phyloP scores from a whole-genome alignment of 2,329 filamentous ascomycete species.

The Metarhizium guizhouense region DNA sequence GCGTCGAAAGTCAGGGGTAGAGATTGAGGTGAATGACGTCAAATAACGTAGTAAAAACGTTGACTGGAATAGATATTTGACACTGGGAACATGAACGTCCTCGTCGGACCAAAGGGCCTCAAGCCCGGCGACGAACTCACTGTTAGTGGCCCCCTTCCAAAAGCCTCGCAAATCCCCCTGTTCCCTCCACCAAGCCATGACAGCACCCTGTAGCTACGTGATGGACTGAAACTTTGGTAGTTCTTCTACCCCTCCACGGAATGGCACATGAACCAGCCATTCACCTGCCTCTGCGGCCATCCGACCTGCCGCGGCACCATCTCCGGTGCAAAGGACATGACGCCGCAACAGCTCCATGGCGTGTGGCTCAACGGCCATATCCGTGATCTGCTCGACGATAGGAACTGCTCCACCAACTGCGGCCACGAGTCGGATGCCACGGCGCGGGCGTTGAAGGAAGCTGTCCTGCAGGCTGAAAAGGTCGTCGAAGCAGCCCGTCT shows the following conservation, averaged over 20 bases:
- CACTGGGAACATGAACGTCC: conserved; percentile 44
- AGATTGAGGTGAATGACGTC: background rate
- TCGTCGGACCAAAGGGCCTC: conserved; percentile 49
- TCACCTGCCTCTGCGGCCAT: conserved; percentile 54
- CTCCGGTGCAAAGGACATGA: conserved; percentile 53
- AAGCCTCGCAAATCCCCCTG: no score
- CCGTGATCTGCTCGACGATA: conserved; percentile 41
- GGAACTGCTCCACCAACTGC: conserved; percentile 5
- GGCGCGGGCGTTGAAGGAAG: conserved; percentile 31
- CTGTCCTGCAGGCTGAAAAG: conserved; percentile 37
- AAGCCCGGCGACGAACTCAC: conserved; percentile 49
- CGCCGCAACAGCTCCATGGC: conserved; percentile 40
- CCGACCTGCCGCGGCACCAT: conserved; percentile 52
- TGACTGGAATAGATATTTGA: conserved; percentile 46
- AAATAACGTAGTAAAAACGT: background rate
- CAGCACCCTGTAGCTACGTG: no score
- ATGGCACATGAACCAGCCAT: conserved; percentile 66
- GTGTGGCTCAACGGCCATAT: conserved; percentile 57
- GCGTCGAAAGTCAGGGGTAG: background rate
- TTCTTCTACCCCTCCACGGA: conserved; percentile 73
- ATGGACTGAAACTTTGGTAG: conserved; percentile 15
- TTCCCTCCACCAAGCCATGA: no score
- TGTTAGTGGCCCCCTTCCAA: conserved; percentile 21
- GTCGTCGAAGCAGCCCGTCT: conserved; percentile 35
- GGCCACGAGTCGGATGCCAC: conserved; percentile 26